A percentile compares a stretch with the other conserved stretches of the same genome.
Conservation (phyloP, 192 early-diverging fungal species). For the Rhizoclosmatium sp. region DNA sequence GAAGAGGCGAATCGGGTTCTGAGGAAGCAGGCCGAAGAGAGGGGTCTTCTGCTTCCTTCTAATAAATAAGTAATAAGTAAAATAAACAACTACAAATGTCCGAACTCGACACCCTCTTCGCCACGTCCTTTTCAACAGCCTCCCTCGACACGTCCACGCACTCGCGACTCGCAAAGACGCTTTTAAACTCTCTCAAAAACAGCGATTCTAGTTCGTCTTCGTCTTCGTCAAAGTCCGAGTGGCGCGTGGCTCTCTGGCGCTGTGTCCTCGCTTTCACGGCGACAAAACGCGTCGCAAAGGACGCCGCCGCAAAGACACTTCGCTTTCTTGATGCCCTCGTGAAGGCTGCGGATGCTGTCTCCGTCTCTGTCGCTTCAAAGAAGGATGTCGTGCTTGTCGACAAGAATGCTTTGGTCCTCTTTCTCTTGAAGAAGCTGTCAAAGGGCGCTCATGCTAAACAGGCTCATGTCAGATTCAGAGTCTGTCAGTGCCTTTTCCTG, state of each 20-base stretch:
- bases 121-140: not conserved
- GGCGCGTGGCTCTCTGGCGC: conserved; percentile 10
- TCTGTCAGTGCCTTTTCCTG: conserved; percentile 33
- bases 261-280: conserved; percentile 9
- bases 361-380: not conserved
- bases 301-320: conserved; percentile 15
- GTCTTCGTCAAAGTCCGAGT: not conserved
- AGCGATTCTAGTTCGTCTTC: not conserved
- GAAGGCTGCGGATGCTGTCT: not conserved
- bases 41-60: not conserved
- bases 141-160: conserved; percentile 12
- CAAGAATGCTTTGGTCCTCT: conserved; percentile 12
- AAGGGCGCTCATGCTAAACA: conserved; percentile 21
- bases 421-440: conserved; percentile 10
- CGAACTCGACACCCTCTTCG: not conserved
- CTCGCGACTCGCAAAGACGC: conserved; percentile 13
- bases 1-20: not conserved
- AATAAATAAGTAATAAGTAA: not conserved
- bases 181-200: not conserved
- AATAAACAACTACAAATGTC: not conserved
- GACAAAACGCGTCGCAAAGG: conserved; percentile 25
- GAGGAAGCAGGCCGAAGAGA: not conserved
- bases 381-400: not conserved
- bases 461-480: conserved; percentile 28
- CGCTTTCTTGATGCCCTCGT: conserved; percentile 22